phyloP scores from a whole-genome alignment of 225 moss, liverwort and hornwort genomes.

The Climacium dendroides region DNA sequence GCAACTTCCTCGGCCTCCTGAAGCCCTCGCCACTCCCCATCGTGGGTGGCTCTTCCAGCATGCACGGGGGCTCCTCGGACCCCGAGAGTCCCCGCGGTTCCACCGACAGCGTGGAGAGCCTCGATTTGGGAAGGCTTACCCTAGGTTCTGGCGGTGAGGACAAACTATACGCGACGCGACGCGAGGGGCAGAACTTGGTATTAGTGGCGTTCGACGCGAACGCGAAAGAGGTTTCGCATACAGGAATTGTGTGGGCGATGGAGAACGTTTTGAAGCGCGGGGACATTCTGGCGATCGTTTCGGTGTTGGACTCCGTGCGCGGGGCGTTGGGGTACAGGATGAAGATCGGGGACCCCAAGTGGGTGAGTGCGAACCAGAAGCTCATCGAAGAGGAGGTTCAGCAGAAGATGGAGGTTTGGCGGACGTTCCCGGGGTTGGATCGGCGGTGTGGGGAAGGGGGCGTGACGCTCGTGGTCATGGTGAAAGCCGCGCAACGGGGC shows the following conservation, averaged over 20 bases:
- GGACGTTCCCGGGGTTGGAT: constrained; percentile 5
- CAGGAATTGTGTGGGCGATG: constrained; percentile 37
- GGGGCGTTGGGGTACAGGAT: constrained; percentile 27
- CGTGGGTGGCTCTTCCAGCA: not conserved
- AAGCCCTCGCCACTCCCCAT: not conserved
- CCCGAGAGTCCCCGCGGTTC: constrained; percentile 3
- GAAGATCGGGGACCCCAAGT: constrained; percentile 14
- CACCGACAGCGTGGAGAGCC: not conserved
- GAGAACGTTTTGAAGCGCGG: constrained; percentile 20
- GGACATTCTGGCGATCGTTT: constrained; percentile 14
- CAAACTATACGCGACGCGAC: not conserved
- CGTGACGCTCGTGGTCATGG: constrained; percentile 15
- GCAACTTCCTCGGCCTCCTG: constrained; percentile 5
- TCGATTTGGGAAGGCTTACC: not conserved
- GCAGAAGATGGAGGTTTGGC: constrained; percentile 7
- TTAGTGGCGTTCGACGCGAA: constrained; percentile 34
- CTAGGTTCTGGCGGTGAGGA: not conserved
- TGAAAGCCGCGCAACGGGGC: constrained; percentile 13
- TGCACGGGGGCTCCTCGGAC: not conserved
- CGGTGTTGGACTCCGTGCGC: constrained; percentile 12
- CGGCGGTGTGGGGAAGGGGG: constrained; percentile 25
- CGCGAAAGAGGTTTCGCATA: constrained; percentile 8
- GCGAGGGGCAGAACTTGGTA: constrained; percentile 16
- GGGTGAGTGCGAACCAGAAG: constrained; percentile 16
- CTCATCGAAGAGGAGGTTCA: constrained; percentile 26